phyloP scores from a whole-genome alignment of 2,329 filamentous ascomycete species.

The Epichloe festucae region DNA sequence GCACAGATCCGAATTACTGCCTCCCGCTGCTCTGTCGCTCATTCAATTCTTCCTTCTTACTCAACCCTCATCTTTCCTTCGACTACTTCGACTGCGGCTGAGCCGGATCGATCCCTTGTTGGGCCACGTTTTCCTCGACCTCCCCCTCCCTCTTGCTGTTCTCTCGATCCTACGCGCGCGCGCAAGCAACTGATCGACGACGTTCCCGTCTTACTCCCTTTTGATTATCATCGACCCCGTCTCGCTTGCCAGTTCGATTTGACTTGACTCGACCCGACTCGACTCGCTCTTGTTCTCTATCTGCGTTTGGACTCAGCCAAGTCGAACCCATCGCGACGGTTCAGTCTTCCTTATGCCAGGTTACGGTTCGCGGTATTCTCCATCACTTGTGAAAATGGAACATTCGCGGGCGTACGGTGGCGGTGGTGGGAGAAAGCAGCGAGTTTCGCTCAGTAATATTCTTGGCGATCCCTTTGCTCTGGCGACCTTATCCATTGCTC shows the following conservation, averaged over 20 bases:
- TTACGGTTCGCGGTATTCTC: constrained; percentile 60
- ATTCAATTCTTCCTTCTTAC: constrained; percentile 2
- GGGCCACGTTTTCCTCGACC: neutral
- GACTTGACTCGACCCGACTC: neutral
- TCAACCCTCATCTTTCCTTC: neutral
- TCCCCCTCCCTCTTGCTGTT: neutral
- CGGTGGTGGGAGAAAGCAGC: constrained; percentile 50
- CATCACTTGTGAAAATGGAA: constrained; percentile 73
- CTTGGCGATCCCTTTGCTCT: constrained; percentile 93
- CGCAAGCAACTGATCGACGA: constrained; percentile 1
- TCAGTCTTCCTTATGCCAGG: constrained; percentile 48
- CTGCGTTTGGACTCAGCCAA: neutral
- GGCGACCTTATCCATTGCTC: constrained; percentile 80
- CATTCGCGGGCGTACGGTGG: constrained; percentile 46
- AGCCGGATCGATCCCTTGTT: constrained; percentile 7
- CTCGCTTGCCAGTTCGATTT: neutral
- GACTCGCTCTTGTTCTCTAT: neutral
- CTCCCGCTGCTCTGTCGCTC: constrained; percentile 6
- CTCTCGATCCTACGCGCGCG: neutral
- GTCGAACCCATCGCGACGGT: neutral
- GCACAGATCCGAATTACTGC: neutral
- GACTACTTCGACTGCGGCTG: constrained; percentile 8
- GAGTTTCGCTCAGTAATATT: constrained; percentile 57
- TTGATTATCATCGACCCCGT: neutral
- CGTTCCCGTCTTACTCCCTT: neutral